phyloP scores from a whole-genome alignment of 345 rosid genomes.

The Eucalyptus guilfoylei region DNA sequence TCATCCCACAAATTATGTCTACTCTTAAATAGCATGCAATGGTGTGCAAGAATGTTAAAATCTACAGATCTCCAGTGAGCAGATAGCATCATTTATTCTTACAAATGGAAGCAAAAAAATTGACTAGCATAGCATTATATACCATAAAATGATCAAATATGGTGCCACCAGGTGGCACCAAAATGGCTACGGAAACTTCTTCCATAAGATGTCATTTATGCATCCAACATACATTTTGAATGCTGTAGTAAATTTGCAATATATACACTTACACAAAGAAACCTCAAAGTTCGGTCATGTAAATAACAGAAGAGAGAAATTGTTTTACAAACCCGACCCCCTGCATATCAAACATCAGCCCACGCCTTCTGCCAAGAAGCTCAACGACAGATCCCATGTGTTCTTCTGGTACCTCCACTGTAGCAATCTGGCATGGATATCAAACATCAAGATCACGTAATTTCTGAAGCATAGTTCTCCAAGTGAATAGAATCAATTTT shows the following conservation, averaged over 20 bases:
- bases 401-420: slow-evolving; percentile 91
- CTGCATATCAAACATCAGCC: slow-evolving; percentile 93
- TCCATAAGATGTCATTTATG: background rate
- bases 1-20: background rate
- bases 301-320: background rate
- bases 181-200: background rate
- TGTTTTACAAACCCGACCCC: slow-evolving; percentile 50
- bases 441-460: background rate
- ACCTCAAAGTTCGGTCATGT: background rate
- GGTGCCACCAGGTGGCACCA: background rate
- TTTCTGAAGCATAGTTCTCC: background rate
- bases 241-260: background rate
- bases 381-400: slow-evolving; percentile 97
- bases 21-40: background rate
- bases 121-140: background rate
- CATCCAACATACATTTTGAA: background rate
- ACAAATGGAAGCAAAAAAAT: background rate
- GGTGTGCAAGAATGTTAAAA: background rate
- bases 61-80: background rate
- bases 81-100: background rate
- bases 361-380: slow-evolving; percentile 95
- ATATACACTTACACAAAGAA: background rate
- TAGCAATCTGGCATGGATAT: slow-evolving; percentile 49
- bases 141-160: background rate
- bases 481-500: background rate